Percentiles rank a stretch among this genome's conserved stretches.
Evolutionary conservation across 2,329 filamentous ascomycete species (phyloP).

Genomic region (Hortaea werneckii): DNA sequence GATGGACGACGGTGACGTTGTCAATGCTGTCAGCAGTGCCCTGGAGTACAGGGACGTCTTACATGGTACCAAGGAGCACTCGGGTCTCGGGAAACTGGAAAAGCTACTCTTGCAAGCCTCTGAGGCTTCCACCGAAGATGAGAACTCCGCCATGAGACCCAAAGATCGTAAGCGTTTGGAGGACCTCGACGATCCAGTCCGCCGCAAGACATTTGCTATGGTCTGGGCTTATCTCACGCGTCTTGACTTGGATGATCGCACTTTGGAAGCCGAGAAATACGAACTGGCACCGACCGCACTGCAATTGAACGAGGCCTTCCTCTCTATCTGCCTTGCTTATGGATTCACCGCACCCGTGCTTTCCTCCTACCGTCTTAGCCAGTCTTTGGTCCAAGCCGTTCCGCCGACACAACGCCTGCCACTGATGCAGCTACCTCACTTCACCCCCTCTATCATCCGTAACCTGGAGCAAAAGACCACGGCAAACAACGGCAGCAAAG

Average conservation of each 20-base stretch:
- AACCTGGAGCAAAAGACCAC: constrained; percentile 57
- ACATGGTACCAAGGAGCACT: constrained; percentile 67
- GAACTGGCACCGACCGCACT: constrained; percentile 81
- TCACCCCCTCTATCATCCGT: constrained; percentile 54
- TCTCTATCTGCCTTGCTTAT: constrained; percentile 77
- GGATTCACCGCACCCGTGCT: constrained; percentile 74
- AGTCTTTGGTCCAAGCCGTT: constrained; percentile 82
- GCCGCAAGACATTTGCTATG: constrained; percentile 77
- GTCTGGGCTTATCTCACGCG: constrained; percentile 93
- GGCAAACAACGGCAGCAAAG: constrained; percentile 45
- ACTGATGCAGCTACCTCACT: constrained; percentile 81
- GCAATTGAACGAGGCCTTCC: constrained; percentile 75
- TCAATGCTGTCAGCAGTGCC: constrained; percentile 72
- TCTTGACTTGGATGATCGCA: constrained; percentile 68
- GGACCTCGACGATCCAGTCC: constrained; percentile 66
- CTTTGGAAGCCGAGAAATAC: constrained; percentile 76
- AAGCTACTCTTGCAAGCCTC: constrained; percentile 58
- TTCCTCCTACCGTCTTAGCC: constrained; percentile 69
- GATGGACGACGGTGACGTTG: constrained; percentile 68
- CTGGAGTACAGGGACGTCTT: constrained; percentile 74
- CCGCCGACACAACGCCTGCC: constrained; percentile 55
- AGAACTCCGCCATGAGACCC: constrained; percentile 49
- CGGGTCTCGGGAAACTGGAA: constrained; percentile 73
- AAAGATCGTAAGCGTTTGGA: constrained; percentile 71
- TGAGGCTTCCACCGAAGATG: constrained; percentile 32